These are phyloP conservation scores for Iodosphaeria phyllophila DNA, from an alignment of 2,329 filamentous ascomycete species.

Conservation along the genomic window DNA sequence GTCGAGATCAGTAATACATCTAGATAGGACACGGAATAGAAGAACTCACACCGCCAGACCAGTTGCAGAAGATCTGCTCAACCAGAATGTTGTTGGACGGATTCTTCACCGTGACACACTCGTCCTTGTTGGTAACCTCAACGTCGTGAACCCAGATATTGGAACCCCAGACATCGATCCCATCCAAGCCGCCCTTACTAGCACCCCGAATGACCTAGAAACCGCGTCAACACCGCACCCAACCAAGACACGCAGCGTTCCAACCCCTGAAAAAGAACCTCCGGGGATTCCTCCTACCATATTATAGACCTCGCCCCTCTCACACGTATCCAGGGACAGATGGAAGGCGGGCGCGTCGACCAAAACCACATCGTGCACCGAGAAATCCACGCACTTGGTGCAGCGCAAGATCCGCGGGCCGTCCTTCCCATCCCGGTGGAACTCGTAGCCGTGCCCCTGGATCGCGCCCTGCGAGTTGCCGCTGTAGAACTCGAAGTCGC, in stretches of 20 bases:
- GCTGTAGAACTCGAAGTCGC: slow-evolving; percentile 28
- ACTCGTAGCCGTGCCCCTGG: slow-evolving; percentile 27
- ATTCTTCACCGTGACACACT: slow-evolving; percentile 37
- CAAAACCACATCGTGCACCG: slow-evolving; percentile 25
- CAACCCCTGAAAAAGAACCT: too few species aligned
- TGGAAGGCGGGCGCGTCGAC: slow-evolving; percentile 24
- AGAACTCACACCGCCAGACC: slow-evolving; percentile 22
- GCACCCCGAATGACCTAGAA: slow-evolving; percentile 27
- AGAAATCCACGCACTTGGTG: slow-evolving; percentile 22
- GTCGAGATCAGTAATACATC: too few species aligned
- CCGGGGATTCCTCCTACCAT: too few species aligned
- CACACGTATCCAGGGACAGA: slow-evolving; percentile 24
- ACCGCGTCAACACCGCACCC: too few species aligned
- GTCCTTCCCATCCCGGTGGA: slow-evolving; percentile 14
- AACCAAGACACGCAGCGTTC: too few species aligned
- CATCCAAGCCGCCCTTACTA: slow-evolving; percentile 29
- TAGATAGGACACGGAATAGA: background rate
- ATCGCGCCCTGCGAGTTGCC: slow-evolving; percentile 21
- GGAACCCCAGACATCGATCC: slow-evolving; percentile 31
- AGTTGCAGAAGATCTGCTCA: slow-evolving; percentile 43
- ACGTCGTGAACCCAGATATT: slow-evolving; percentile 39
- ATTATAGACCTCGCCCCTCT: slow-evolving; percentile 29
- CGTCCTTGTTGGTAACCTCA: slow-evolving; percentile 39
- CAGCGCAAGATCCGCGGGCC: slow-evolving; percentile 25
- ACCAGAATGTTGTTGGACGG: slow-evolving; percentile 34